Conservation (phyloP, 306 rosid species). For the Cucurbita pepo region DNA sequence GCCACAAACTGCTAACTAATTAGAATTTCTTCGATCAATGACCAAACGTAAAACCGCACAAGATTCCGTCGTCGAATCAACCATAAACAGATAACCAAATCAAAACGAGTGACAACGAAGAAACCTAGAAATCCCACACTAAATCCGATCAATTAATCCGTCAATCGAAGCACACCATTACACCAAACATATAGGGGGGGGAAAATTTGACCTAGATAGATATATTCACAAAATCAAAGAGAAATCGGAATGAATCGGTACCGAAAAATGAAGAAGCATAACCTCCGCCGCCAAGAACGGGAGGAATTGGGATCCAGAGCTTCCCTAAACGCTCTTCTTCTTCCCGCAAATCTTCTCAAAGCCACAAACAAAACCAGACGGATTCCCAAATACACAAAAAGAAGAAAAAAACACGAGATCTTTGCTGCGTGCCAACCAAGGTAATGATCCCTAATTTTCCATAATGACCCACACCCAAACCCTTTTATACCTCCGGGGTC, state of each 20-base stretch:
- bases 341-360: not conserved
- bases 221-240: not conserved
- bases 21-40: not conserved
- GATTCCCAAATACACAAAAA: not conserved
- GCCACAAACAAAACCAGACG: not conserved
- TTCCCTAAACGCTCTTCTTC: constrained; percentile 8
- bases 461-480: not conserved
- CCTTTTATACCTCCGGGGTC: not conserved
- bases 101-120: not conserved
- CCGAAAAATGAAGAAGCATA: constrained; percentile 68
- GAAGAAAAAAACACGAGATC: not conserved
- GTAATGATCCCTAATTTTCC: constrained; percentile 3
- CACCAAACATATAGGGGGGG: not conserved
- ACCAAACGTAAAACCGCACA: not conserved
- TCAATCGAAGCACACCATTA: constrained; percentile 8
- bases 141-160: not conserved
- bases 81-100: not conserved
- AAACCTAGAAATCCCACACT: not conserved
- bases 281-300: constrained; percentile 96
- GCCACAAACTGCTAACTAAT: not conserved
- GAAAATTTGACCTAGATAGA: not conserved
- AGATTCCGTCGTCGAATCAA: not conserved
- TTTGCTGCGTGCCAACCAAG: constrained; percentile 8
- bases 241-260: constrained; percentile 9
- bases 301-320: constrained; percentile 84